phyloP scores from a whole-genome alignment of 768 basidiomycete species.

The Boletus bicolor region DNA sequence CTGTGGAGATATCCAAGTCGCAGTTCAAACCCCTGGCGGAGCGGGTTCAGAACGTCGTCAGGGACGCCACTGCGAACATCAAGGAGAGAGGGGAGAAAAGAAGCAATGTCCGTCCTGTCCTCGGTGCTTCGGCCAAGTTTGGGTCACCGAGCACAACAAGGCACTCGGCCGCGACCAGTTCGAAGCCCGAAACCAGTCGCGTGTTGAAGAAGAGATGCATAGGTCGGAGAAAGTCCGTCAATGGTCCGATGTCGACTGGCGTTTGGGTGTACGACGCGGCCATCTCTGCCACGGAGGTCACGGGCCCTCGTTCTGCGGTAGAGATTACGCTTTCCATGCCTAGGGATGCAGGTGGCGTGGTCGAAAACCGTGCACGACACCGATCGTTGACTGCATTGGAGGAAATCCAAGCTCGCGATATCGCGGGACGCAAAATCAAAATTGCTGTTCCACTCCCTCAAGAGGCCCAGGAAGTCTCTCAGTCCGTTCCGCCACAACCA shows the following conservation, averaged over 20 bases:
- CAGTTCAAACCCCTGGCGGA: constrained; percentile 57
- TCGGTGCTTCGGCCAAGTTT: constrained; percentile 18
- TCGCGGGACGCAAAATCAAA: constrained; percentile 15
- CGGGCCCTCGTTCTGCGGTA: constrained; percentile 14
- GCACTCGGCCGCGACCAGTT: neutral
- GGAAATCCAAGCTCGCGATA: constrained; percentile 8
- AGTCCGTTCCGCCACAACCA: neutral
- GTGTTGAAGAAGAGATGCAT: constrained; percentile 57
- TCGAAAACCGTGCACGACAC: constrained; percentile 20
- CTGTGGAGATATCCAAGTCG: constrained; percentile 50
- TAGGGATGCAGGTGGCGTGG: neutral
- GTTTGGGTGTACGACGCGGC: constrained; percentile 53
- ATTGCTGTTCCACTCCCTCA: constrained; percentile 17
- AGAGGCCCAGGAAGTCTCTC: neutral
- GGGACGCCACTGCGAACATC: constrained; percentile 8
- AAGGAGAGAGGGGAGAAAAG: constrained; percentile 17
- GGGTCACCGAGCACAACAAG: neutral
- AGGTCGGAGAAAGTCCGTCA: constrained; percentile 46
- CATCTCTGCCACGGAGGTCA: constrained; percentile 41
- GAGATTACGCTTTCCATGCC: constrained; percentile 21
- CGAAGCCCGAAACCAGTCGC: constrained; percentile 21
- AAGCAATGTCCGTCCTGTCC: constrained; percentile 27
- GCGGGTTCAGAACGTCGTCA: constrained; percentile 17
- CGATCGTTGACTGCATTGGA: constrained; percentile 24
- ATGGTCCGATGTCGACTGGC: constrained; percentile 30